phyloP scores from a whole-genome alignment of 345 rosid genomes.

The Melaleuca alternifolia region DNA sequence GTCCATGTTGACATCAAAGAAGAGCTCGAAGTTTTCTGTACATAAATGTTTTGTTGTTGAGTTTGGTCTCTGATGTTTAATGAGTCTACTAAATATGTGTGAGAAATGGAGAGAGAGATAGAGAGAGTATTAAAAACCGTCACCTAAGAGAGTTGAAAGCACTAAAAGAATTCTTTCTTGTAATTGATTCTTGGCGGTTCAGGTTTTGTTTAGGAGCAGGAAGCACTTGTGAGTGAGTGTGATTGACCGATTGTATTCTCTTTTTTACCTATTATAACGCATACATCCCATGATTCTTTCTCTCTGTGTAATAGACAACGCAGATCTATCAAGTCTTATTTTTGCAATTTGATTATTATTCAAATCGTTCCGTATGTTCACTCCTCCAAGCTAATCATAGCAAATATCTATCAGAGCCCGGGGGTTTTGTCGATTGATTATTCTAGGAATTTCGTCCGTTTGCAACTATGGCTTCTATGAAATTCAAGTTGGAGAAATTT shows the following conservation, averaged over 20 bases:
- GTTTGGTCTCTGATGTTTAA: background rate
- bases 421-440: background rate
- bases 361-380: background rate
- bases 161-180: too few relatives aligned
- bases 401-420: background rate
- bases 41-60: background rate
- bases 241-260: background rate
- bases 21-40: background rate
- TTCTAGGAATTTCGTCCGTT: background rate
- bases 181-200: too few relatives aligned
- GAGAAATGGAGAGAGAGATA: background rate
- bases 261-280: background rate
- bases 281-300: background rate
- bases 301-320: background rate
- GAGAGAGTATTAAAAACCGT: background rate
- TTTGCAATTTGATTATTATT: background rate
- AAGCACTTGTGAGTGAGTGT: background rate
- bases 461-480: background rate
- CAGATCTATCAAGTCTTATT: background rate
- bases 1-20: too few relatives aligned
- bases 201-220: background rate
- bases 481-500: background rate
- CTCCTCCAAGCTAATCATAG: accelerated
- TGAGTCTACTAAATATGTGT: background rate
- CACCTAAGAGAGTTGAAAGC: background rate